phyloP scores from a whole-genome alignment of 1,139 yeast genomes.

The Kurtzmaniella quercitrusa region DNA sequence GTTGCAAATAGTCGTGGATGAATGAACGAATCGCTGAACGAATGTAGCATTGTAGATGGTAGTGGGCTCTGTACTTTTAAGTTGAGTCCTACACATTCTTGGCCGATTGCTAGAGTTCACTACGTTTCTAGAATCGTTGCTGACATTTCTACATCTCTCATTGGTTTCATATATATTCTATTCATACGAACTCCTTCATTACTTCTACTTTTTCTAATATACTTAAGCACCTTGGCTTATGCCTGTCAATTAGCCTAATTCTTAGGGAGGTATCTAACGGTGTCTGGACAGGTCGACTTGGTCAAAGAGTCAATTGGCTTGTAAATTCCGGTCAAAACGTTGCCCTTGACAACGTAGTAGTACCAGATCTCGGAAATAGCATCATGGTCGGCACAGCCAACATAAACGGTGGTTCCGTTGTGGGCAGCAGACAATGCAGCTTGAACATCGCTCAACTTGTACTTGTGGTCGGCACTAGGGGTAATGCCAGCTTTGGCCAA shows the following conservation, averaged over 20 bases:
- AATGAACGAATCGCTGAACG: background rate
- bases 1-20: background rate
- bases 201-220: no score
- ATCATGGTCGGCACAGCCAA: constrained; percentile 29
- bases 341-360: constrained; percentile 33
- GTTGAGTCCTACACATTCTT: background rate
- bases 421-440: constrained; percentile 27
- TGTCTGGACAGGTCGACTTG: constrained; percentile 22
- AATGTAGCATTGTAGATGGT: no score
- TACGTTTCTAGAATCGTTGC: no score
- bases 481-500: constrained; percentile 30
- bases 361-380: constrained; percentile 38
- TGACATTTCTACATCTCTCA: no score
- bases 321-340: constrained; percentile 32
- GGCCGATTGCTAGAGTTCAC: no score
- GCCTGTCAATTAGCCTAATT: constrained; percentile 6
- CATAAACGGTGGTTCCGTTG: constrained; percentile 27
- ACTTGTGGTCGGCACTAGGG: constrained; percentile 27
- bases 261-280: constrained; percentile 32
- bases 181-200: no score
- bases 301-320: constrained; percentile 25
- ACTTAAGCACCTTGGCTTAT: background rate
- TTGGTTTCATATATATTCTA: no score
- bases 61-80: no score
- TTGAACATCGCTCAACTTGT: constrained; percentile 26